Base-by-base conservation (phyloP, 2,329 filamentous ascomycete genomes). In the Leptographium flavum region DNA sequence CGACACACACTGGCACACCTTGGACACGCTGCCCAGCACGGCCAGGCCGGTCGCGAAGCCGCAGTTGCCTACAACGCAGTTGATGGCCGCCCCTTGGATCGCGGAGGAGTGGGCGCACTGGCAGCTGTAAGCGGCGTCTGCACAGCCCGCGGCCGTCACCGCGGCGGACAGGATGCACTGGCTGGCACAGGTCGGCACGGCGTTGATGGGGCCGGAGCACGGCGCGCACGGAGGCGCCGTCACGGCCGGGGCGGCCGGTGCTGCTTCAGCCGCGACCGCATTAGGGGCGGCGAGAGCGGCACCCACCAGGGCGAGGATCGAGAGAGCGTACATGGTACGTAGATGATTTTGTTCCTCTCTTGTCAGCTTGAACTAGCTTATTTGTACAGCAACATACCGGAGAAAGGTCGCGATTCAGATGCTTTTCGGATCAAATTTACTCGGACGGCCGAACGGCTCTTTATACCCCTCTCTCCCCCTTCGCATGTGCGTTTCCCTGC, bases 1-100 rank as follows among this genome's bases (percentile, higher is more conserved):
- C 10, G 19, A 19, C 23, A 44, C 46, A 32, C 46, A 47, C 7
- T 11, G 0, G 31, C 46, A 47, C 22, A 47, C 46, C 6, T 27
- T 17, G 25, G 28, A 28, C 22, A 44, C 46, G 2, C 30, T 17
- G 22, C 15, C 13, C 5, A 42, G 15, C 4, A 48, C 43, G 1
- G 17, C 23, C 11, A 42, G 19, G 4, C 22, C 45, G 14, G 14
- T 28, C 1, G 2, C 37, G 3, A 45, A 10, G 33, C 47, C 47
- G 27, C 48, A 50, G 23, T 13, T 38, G 13, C 30, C 41, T 14
- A 44, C 6, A 5, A 50, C 43, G 19, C 48, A 50, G 37, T 43
- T 45, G 15, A 46, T 10, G 15, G 48, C 42, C n/a, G 47, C 41
- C 15, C 30, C 40, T 25, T 46, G 45, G 19, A 47, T 35, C 9